A percentile compares a stretch with the other conserved stretches of the same genome.
These are phyloP conservation scores for Fusarium sp. DNA, from an alignment of 2,329 filamentous ascomycete species.

Conservation along the genomic window DNA sequence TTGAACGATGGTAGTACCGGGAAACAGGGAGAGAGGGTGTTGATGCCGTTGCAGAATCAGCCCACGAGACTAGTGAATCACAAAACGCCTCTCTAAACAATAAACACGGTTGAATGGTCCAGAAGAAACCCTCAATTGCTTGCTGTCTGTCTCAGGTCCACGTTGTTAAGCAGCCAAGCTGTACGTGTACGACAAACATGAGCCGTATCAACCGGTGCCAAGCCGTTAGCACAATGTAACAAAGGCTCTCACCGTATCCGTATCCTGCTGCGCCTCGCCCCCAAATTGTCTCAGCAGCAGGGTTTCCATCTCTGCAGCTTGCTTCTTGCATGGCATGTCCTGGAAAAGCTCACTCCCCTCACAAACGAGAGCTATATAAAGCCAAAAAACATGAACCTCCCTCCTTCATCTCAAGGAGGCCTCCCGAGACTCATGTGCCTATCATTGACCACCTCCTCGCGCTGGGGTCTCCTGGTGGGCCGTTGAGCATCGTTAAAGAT, in stretches of 20 bases:
- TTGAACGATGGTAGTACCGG: background rate
- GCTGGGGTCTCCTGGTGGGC: background rate
- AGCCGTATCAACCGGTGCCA: background rate
- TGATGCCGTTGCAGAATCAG: background rate
- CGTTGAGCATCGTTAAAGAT: background rate
- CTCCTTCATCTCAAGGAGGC: background rate
- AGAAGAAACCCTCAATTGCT: background rate
- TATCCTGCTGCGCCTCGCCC: slow-evolving; percentile 1
- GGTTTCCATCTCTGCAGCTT: background rate
- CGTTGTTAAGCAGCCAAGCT: background rate
- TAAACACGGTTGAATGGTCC: background rate
- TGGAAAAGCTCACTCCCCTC: background rate
- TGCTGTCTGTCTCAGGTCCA: background rate
- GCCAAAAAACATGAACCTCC: background rate
- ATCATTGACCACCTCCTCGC: background rate
- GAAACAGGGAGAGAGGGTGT: background rate
- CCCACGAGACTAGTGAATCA: background rate
- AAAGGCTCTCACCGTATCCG: background rate
- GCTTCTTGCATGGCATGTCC: background rate
- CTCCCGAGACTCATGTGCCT: background rate
- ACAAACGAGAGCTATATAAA: background rate
- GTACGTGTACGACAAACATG: background rate
- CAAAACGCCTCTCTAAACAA: background rate
- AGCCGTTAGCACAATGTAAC: background rate
- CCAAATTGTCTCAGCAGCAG: background rate